Evolutionary conservation across 179 eudicot species (phyloP), one percentile per base, ranked within the genome.

Genomic region (Heliamphora pulchella): DNA sequence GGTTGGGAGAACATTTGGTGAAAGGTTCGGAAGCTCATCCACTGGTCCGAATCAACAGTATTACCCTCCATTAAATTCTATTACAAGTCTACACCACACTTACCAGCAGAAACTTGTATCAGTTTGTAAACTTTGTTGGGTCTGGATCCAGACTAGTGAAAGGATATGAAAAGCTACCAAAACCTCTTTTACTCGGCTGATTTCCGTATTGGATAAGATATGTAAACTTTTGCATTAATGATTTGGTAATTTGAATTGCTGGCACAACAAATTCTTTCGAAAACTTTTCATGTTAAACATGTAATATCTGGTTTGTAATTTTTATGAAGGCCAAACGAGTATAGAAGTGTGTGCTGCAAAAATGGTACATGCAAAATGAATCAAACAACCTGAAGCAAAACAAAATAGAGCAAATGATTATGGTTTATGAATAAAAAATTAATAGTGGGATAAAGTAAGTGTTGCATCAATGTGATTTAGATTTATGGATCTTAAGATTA

Each of bases 1-100:
- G 63, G 85, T 88, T 1, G 95, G 97, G 70, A 83, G 73, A 77
- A 86, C 77, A 1, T 86, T 86, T 14, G 90, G 89, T 2, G 84
- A 91, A 92, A 79, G 87, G 39, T 87, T 76, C 88, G 87, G 81
- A 89, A 93, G 85, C 88, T 95, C 86, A 95, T 87, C 95, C 97
- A 95, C 13, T 90, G 71, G n/a, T 44, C 4, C 2, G 48, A 39
- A 39, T 41, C 6, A 18, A 5, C 66, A n/a, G 6, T 68, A 47
- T 68, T 68, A 13, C 51, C 72, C 20, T 68, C 9, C 50, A 13
- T 68, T 44, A 47, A 8, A 15, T 44, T 50, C 72, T 43, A 68
- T 68, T 68, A 15, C 20, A 4, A 47, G 48, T 68, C 51, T 68
- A 15, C 15, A 18, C 43, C 46, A 8, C 39, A 31, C 71, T 41